Percentiles rank a stretch among this genome's conserved stretches.
These are phyloP conservation scores for Bifiguratus adelaidae DNA, from an alignment of 192 early-diverging fungal species.

Conservation along the genomic window DNA sequence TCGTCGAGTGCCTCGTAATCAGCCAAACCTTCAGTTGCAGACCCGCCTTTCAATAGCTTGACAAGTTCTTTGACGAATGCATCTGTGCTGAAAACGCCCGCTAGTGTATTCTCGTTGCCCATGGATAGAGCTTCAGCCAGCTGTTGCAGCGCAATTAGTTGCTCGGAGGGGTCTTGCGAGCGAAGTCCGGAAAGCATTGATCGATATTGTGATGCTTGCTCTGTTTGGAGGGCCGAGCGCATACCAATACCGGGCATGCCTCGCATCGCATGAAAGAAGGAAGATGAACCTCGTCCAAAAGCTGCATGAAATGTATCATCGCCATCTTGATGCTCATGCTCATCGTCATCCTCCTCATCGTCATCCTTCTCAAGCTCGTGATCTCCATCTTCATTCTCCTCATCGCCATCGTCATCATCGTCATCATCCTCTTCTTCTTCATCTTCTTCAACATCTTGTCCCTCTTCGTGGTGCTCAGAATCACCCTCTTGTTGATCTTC, in stretches of 20 bases:
- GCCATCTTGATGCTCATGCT: constrained; percentile 8
- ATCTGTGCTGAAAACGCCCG: constrained; percentile 51
- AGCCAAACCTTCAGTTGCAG: constrained; percentile 20
- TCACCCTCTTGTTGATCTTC: constrained; percentile 14
- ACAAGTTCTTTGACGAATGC: constrained; percentile 60
- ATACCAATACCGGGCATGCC: constrained; percentile 25
- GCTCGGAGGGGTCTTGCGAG: constrained; percentile 44
- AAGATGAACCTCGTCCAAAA: constrained; percentile 7
- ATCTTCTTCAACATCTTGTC: background rate
- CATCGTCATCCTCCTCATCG: constrained; percentile 19
- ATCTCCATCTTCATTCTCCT: constrained; percentile 8
- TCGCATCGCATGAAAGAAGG: constrained; percentile 15
- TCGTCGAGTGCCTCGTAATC: constrained; percentile 21
- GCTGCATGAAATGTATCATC: constrained; percentile 21
- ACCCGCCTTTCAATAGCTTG: constrained; percentile 43
- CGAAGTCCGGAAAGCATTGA: constrained; percentile 50
- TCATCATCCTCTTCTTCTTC: constrained; percentile 12
- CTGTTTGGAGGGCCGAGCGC: constrained; percentile 24
- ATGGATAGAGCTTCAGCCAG: constrained; percentile 66
- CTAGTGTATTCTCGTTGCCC: constrained; percentile 59
- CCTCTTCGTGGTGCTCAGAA: background rate
- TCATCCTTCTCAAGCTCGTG: constrained; percentile 25
- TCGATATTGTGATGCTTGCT: constrained; percentile 33
- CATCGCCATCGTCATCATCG: constrained; percentile 9
- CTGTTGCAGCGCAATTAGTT: constrained; percentile 82